A percentile compares a stretch with the other conserved stretches of the same genome.
Conservation (phyloP, 2,329 filamentous ascomycete genomes). For the Fusarium brevicatenulatum region DNA sequence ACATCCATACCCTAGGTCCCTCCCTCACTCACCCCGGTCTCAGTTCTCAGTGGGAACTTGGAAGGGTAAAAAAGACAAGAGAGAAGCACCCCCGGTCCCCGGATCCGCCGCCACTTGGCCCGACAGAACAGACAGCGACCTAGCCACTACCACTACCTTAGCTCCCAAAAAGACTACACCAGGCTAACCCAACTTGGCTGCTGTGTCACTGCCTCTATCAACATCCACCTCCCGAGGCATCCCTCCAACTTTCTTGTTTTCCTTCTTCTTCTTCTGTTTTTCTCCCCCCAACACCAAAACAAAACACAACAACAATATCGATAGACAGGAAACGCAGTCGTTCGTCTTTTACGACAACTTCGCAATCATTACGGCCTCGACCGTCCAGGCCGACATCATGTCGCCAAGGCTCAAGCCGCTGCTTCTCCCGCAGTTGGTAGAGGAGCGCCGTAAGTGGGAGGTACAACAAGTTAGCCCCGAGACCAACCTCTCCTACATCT, state of each 20-base stretch:
- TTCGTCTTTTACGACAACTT: conserved; percentile 28
- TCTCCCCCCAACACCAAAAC: conserved; percentile 24
- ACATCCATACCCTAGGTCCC: background rate
- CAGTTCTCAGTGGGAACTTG: background rate
- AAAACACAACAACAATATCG: background rate
- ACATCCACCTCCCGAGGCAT: conserved; percentile 37
- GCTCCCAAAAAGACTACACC: background rate
- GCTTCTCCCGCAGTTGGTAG: conserved; percentile 63
- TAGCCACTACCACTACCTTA: background rate
- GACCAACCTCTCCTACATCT: conserved; percentile 52
- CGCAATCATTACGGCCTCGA: conserved; percentile 36
- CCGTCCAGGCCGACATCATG: conserved; percentile 51
- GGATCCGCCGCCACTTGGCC: conserved; percentile 41
- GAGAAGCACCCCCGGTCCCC: conserved; percentile 22
- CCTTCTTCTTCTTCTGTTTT: conserved; percentile 6
- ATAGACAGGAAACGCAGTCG: conserved; percentile 13
- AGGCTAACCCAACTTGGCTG: conserved; percentile 29
- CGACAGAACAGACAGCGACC: conserved; percentile 16
- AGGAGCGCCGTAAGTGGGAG: conserved; percentile 57
- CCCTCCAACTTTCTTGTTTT: conserved; percentile 37
- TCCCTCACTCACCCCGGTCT: conserved; percentile 21
- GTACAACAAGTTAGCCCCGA: conserved; percentile 49
- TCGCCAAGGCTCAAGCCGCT: conserved; percentile 63
- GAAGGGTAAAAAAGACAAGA: background rate
- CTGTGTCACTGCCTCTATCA: conserved; percentile 35